Conservation (phyloP, 257 asterid genomes). For the Lavandula angustifolia region DNA sequence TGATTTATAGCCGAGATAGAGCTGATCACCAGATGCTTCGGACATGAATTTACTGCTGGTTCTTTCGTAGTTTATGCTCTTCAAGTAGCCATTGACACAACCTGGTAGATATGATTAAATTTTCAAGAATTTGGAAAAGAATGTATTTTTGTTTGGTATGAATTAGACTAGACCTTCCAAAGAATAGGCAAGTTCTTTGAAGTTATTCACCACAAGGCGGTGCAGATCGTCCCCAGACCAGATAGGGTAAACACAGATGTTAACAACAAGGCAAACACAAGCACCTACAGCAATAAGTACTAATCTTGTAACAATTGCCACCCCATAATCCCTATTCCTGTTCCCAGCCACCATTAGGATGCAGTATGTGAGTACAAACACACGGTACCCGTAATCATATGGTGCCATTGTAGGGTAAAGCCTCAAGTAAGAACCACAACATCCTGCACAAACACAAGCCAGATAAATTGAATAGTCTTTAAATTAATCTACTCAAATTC, state of each 20-base stretch:
- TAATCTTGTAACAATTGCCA: constrained; percentile 60
- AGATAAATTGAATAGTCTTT: no score
- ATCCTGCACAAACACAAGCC: no score
- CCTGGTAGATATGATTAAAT: constrained; percentile 34
- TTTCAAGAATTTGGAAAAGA: neutral
- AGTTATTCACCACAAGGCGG: constrained; percentile 66
- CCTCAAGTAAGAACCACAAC: constrained; percentile 51
- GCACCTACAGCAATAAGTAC: constrained; percentile 75
- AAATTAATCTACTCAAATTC: no score
- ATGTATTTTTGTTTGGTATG: neutral
- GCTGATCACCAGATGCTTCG: constrained; percentile 57
- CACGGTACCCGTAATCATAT: constrained; percentile 79
- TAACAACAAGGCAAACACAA: constrained; percentile 54
- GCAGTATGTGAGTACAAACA: constrained; percentile 70
- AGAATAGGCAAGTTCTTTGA: constrained; percentile 61
- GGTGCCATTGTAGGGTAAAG: constrained; percentile 72
- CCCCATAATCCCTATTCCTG: constrained; percentile 51
- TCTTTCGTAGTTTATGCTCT: constrained; percentile 50
- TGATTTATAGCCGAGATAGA: constrained; percentile 64
- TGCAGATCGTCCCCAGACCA: constrained; percentile 94
- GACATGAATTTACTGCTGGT: constrained; percentile 48
- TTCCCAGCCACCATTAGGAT: constrained; percentile 78
- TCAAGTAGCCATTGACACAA: constrained; percentile 67
- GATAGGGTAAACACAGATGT: constrained; percentile 69
- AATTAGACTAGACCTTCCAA: constrained; percentile 67